Conservation (phyloP, 129 eudicot species). For the Saussurea involucrata region DNA sequence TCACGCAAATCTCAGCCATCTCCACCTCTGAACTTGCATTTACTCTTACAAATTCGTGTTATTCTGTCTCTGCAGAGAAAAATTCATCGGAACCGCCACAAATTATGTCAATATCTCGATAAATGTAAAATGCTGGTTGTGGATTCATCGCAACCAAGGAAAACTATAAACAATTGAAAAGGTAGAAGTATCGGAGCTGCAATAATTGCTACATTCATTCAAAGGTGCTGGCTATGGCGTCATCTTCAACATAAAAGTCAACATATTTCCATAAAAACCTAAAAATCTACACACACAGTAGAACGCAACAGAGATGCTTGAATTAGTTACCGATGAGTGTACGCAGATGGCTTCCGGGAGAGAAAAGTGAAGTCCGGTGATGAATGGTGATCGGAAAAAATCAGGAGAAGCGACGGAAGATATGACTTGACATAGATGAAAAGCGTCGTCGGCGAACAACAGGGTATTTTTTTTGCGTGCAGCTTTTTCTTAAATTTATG, state of each 20-base stretch:
- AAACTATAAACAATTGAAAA: conserved; percentile 9
- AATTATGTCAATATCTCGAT: conserved; percentile 3
- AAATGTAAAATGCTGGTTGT: conserved; percentile 5
- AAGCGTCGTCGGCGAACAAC: background rate
- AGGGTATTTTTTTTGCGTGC: background rate
- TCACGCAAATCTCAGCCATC: conserved; percentile 5
- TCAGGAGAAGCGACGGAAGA: conserved; percentile 5
- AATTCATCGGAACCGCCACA: background rate
- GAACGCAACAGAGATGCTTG: background rate
- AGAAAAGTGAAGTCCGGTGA: background rate
- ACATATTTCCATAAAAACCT: background rate
- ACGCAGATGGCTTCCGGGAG: background rate
- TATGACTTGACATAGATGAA: background rate
- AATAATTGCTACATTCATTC: conserved; percentile 8
- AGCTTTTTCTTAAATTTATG: background rate
- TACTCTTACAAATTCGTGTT: background rate
- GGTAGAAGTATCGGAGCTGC: background rate
- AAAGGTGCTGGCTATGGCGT: conserved; percentile 15
- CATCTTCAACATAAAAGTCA: conserved; percentile 2
- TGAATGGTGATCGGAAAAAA: background rate
- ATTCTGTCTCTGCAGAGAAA: background rate
- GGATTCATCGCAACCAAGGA: background rate
- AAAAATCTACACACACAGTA: background rate
- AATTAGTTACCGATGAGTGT: background rate
- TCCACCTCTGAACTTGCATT: conserved; percentile 12